phyloP scores from a whole-genome alignment of 805 yeast genomes.

The Lachancea meyersii region DNA sequence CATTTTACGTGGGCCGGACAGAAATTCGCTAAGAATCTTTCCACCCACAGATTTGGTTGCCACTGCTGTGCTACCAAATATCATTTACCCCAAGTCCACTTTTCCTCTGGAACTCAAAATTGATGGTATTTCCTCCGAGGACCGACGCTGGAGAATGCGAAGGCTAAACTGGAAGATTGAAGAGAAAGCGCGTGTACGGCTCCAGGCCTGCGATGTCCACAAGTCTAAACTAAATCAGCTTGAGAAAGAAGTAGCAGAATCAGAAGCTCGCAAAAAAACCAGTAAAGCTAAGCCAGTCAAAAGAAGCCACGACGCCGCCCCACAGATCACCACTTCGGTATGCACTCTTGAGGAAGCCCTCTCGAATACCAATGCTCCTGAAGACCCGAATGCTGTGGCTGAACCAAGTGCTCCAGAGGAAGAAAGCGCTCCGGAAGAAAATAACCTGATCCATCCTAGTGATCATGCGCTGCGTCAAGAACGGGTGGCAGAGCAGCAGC shows the following conservation, averaged over 20 bases:
- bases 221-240: slow-evolving; percentile 38
- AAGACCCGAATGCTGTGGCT: slow-evolving; percentile 1
- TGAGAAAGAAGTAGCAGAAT: slow-evolving; percentile 22
- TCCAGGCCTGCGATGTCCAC: slow-evolving; percentile 55
- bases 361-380: slow-evolving; percentile 12
- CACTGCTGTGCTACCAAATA: slow-evolving; percentile 80
- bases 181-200: slow-evolving; percentile 63
- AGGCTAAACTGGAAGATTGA: slow-evolving; percentile 85
- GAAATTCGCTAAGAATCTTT: slow-evolving; percentile 81
- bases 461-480: slow-evolving; percentile 34
- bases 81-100: slow-evolving; percentile 78
- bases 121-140: slow-evolving; percentile 58
- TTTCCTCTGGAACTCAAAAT: slow-evolving; percentile 78
- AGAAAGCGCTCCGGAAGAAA: slow-evolving; percentile 25
- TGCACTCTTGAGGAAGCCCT: slow-evolving; percentile 29
- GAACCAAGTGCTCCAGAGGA: slow-evolving; percentile 12
- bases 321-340: slow-evolving; percentile 33
- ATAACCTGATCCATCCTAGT: slow-evolving; percentile 31
- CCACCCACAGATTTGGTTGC: slow-evolving; percentile 94
- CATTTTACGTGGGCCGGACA: slow-evolving; percentile 72
- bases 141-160: slow-evolving; percentile 84
- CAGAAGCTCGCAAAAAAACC: slow-evolving; percentile 32
- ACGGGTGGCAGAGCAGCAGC: slow-evolving; percentile 28
- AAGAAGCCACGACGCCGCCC: slow-evolving; percentile 37
- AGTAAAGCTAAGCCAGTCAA: slow-evolving; percentile 26